These are phyloP conservation scores for Tillandsia leiboldiana DNA, from an alignment of 176 grass and related monocot species.

Conservation along the genomic window DNA sequence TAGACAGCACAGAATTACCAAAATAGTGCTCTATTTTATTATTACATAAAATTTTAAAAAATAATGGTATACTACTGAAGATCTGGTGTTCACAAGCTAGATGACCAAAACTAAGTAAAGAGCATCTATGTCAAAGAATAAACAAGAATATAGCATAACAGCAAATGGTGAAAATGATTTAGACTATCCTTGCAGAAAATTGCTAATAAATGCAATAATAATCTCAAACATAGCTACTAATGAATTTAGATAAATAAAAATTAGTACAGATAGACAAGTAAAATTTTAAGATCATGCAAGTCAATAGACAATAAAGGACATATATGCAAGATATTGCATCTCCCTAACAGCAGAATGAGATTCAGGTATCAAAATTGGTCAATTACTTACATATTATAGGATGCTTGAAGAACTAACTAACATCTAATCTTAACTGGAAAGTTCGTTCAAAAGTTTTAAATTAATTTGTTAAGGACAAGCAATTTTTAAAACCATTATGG, in stretches of 20 bases:
- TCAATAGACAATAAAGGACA: conserved; percentile 1
- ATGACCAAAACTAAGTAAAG: neutral
- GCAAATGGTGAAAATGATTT: neutral
- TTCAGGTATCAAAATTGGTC: neutral
- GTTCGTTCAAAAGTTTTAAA: neutral
- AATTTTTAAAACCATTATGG: too few species aligned
- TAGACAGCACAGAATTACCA: too few species aligned
- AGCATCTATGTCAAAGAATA: neutral
- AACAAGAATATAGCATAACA: neutral
- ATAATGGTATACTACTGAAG: neutral
- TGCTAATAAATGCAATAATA: neutral
- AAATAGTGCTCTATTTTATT: too few species aligned
- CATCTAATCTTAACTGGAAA: conserved; percentile 1
- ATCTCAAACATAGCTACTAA: neutral
- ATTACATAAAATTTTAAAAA: conserved; percentile 2
- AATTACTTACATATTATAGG: neutral
- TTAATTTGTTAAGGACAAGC: too few species aligned
- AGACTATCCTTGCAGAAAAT: neutral
- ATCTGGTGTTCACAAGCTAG: neutral
- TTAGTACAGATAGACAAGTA: too few species aligned
- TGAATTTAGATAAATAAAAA: neutral
- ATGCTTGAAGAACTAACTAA: neutral
- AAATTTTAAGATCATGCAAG: too few species aligned
- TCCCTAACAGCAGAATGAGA: neutral
- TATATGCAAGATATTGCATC: neutral